Evolutionary conservation across 2,329 filamentous ascomycete species (phyloP).

Genomic region (Colletotrichum echinochloae): DNA sequence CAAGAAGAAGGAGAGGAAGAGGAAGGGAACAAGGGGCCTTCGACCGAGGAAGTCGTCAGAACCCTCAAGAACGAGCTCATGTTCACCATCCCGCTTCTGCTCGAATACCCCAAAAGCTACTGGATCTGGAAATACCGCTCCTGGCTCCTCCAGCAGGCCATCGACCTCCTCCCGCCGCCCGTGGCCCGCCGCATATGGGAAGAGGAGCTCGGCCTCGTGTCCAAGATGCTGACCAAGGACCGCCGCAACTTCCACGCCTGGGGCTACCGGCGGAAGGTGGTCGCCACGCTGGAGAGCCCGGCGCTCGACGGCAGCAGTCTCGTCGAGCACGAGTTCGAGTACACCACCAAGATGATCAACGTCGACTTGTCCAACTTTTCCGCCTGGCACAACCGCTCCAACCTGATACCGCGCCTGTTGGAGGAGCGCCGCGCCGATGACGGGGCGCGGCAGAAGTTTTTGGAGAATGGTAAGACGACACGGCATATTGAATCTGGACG

Average conservation of each 20-base stretch:
- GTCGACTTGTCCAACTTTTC: slow-evolving; percentile 95
- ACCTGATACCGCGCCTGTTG: slow-evolving; percentile 82
- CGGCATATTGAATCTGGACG: background rate
- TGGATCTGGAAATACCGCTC: slow-evolving; percentile 98
- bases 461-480: slow-evolving; percentile 72
- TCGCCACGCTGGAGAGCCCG: slow-evolving; percentile 77
- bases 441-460: slow-evolving; percentile 72
- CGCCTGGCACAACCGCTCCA: slow-evolving; percentile 92
- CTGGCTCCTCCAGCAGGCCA: slow-evolving; percentile 84
- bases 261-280: slow-evolving; percentile 86
- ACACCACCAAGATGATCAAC: slow-evolving; percentile 89
- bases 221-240: slow-evolving; percentile 90
- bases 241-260: slow-evolving; percentile 96
- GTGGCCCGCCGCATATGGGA: slow-evolving; percentile 79
- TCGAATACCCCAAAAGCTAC: slow-evolving; percentile 95
- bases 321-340: slow-evolving; percentile 84
- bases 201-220: slow-evolving; percentile 83
- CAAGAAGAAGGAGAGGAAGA: slow-evolving; percentile 1
- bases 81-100: slow-evolving; percentile 86
- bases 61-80: slow-evolving; percentile 75
- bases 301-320: slow-evolving; percentile 69
- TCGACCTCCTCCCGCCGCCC: slow-evolving; percentile 67
- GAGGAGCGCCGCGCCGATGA: slow-evolving; percentile 75
- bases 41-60: slow-evolving; percentile 41
- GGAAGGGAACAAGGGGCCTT: slow-evolving; percentile 13